These are phyloP conservation scores for Panus rudis DNA, from an alignment of 768 basidiomycete genomes.

Conservation along the genomic window DNA sequence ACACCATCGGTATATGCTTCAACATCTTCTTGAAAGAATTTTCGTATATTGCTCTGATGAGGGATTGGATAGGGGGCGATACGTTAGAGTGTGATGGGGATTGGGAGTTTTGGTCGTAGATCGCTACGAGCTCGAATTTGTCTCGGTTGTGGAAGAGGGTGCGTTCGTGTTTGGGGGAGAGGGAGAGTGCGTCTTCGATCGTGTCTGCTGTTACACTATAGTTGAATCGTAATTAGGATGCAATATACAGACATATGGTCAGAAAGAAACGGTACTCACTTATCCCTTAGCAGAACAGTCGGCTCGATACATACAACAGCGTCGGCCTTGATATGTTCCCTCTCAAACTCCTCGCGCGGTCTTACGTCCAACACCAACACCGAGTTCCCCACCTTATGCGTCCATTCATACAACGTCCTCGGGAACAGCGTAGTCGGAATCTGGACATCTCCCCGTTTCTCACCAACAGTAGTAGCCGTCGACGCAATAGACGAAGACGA, in stretches of 20 bases:
- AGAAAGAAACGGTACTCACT: conserved; percentile 39
- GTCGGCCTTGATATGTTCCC: conserved; percentile 59
- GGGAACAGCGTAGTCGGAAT: conserved; percentile 61
- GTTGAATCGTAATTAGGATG: neutral
- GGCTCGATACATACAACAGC: conserved; percentile 85
- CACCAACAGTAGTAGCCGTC: conserved; percentile 18
- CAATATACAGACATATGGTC: neutral
- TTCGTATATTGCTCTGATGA: conserved; percentile 68
- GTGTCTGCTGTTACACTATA: conserved; percentile 55
- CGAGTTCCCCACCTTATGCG: conserved; percentile 40
- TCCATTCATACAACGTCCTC: conserved; percentile 50
- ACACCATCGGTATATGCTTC: conserved; percentile 70
- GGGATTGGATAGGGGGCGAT: conserved; percentile 45
- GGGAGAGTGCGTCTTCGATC: conserved; percentile 68
- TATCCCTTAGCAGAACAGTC: conserved; percentile 56
- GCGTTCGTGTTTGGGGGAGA: conserved; percentile 65
- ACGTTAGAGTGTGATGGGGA: conserved; percentile 42
- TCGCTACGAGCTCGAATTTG: conserved; percentile 80
- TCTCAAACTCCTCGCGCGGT: conserved; percentile 69
- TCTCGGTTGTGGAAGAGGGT: conserved; percentile 78
- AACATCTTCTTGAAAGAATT: conserved; percentile 65
- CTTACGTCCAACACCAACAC: conserved; percentile 81
- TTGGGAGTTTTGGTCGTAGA: conserved; percentile 70
- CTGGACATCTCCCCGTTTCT: conserved; percentile 37
- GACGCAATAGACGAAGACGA: conserved; percentile 20